Conservation (phyloP, 768 basidiomycete species). For the Lactarius psammicola region DNA sequence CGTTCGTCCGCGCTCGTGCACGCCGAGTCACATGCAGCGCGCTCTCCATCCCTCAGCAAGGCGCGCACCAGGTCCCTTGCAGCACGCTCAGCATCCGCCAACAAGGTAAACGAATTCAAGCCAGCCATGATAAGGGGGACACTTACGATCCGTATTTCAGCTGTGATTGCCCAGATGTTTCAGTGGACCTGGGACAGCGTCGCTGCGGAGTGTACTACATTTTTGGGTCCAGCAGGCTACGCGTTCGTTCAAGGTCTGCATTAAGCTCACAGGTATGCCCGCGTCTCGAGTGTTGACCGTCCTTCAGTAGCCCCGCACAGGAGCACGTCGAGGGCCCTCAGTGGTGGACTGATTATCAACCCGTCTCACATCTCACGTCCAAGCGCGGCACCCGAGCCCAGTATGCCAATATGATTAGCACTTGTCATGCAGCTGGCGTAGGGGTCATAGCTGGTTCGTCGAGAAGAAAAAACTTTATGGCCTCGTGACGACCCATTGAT, state of each 20-base stretch:
- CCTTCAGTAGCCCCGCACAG: constrained; percentile 47
- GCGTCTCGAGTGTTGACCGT: neutral
- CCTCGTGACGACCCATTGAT: constrained; percentile 34
- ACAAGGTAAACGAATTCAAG: constrained; percentile 1
- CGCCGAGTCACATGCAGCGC: neutral
- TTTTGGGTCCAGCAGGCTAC: constrained; percentile 61
- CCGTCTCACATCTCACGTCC: constrained; percentile 64
- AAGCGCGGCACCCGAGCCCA: constrained; percentile 62
- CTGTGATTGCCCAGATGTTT: constrained; percentile 69
- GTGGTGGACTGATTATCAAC: constrained; percentile 78
- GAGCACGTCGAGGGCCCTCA: constrained; percentile 58
- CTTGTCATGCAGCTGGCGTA: constrained; percentile 43
- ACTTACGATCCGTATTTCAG: constrained; percentile 14
- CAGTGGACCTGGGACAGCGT: constrained; percentile 58
- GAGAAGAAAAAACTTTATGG: neutral
- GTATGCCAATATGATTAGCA: constrained; percentile 42
- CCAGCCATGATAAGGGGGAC: neutral
- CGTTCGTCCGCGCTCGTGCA: neutral
- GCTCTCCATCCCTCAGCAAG: no score
- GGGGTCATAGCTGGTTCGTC: constrained; percentile 40
- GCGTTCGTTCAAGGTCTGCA: constrained; percentile 62
- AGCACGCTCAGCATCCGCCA: neutral
- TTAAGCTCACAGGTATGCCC: neutral
- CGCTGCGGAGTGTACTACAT: constrained; percentile 60
- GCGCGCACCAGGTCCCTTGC: neutral